phyloP scores from a whole-genome alignment of 2,329 filamentous ascomycete genomes.

The Trichoderma sp. region DNA sequence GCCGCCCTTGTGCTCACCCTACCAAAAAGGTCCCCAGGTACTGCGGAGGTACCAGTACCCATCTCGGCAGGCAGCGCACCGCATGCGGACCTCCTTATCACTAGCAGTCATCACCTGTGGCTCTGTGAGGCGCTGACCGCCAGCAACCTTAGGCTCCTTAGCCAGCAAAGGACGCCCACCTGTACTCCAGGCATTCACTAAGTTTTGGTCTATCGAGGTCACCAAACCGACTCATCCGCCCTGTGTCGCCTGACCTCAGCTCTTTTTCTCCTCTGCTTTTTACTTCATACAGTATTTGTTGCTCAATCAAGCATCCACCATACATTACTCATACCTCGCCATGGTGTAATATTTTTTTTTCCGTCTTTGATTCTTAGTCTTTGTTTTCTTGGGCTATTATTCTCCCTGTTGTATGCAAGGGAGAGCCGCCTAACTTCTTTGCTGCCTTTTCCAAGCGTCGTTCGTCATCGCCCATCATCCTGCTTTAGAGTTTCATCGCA shows the following conservation, averaged over 20 bases:
- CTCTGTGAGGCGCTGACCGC: constrained; percentile 16
- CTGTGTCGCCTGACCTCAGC: constrained; percentile 20
- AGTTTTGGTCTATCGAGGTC: constrained; percentile 20
- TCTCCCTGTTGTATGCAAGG: constrained; percentile 6
- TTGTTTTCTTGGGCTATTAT: neutral
- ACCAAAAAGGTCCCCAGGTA: neutral
- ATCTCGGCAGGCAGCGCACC: constrained; percentile 13
- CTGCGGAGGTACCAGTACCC: neutral
- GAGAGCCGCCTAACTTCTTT: constrained; percentile 9
- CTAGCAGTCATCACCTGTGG: constrained; percentile 2
- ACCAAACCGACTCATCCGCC: constrained; percentile 23
- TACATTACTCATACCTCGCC: constrained; percentile 11
- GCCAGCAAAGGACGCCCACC: constrained; percentile 11
- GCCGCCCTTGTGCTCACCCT: constrained; percentile 14
- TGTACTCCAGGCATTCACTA: constrained; percentile 19
- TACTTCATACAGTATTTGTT: neutral
- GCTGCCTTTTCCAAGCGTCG: constrained; percentile 5
- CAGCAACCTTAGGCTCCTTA: constrained; percentile 13
- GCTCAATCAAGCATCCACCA: neutral
- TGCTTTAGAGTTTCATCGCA: constrained; percentile 10
- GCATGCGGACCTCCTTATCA: constrained; percentile 16
- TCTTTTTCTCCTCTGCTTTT: neutral
- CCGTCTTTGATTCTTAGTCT: neutral
- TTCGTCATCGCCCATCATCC: constrained; percentile 17
- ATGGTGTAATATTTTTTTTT: neutral